phyloP scores from a whole-genome alignment of 1,284 basidiomycete genomes.

The Fistulinella staudtii region DNA sequence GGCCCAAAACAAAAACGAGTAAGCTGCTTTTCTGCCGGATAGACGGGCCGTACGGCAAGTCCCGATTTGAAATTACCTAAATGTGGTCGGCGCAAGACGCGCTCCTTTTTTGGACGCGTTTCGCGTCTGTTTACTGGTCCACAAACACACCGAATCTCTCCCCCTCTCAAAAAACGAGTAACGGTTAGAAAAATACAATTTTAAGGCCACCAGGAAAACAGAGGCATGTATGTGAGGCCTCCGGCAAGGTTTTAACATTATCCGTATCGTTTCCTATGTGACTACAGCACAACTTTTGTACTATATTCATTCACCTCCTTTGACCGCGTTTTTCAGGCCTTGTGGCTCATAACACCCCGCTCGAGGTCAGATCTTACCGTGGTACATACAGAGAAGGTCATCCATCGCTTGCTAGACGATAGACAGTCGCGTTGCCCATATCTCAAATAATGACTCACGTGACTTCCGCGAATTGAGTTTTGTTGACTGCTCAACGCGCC shows the following conservation, averaged over 20 bases:
- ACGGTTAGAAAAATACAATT: constrained; percentile 28
- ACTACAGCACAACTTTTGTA: constrained; percentile 20
- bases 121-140: constrained; percentile 25
- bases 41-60: constrained; percentile 14
- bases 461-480: constrained; percentile 37
- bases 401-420: constrained; percentile 7
- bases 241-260: constrained; percentile 16
- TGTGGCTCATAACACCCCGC: constrained; percentile 13
- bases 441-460: constrained; percentile 35
- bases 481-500: constrained; percentile 53
- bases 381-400: constrained; percentile 1
- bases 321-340: constrained; percentile 19
- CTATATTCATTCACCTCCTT: constrained; percentile 1
- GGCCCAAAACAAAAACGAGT: not conserved
- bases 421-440: constrained; percentile 19
- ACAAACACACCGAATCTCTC: constrained; percentile 36
- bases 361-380: constrained; percentile 1
- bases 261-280: constrained; percentile 16
- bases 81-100: constrained; percentile 39
- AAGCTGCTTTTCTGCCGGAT: not conserved
- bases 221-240: constrained; percentile 13
- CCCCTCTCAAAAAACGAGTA: constrained; percentile 27
- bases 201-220: constrained; percentile 17
- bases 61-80: constrained; percentile 29
- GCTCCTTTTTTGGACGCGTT: constrained; percentile 40